Percentiles rank a stretch among this genome's conserved stretches.
These are phyloP conservation scores for Coniochaeta sp. DNA, from an alignment of 2,329 filamentous ascomycete genomes.

Conservation along the genomic window DNA sequence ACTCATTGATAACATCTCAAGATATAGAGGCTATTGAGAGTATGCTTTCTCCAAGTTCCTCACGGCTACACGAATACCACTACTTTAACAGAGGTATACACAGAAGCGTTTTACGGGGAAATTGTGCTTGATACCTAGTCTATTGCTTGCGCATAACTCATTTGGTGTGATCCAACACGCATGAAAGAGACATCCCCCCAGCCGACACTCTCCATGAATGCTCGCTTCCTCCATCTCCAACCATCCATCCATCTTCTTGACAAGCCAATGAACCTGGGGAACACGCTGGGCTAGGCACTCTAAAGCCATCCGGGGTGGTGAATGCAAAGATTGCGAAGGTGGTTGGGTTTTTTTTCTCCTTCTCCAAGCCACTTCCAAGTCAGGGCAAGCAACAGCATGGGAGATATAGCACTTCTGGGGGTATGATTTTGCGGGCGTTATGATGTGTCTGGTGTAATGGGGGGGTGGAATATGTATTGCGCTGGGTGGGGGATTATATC, in stretches of 20 bases:
- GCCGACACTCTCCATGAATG: not conserved
- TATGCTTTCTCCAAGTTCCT: no score
- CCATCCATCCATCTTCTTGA: no score
- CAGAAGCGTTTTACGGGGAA: not conserved
- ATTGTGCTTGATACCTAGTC: not conserved
- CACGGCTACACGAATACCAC: no score
- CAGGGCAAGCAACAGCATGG: not conserved
- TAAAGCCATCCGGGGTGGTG: not conserved
- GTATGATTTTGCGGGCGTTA: no score
- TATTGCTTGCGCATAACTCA: not conserved
- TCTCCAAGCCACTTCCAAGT: not conserved
- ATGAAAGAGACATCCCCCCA: not conserved
- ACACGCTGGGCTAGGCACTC: not conserved
- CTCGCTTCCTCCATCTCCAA: slow-evolving; percentile 4
- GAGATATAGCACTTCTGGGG: not conserved
- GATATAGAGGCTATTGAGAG: no score
- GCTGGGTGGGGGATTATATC: not conserved
- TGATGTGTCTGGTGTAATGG: not conserved
- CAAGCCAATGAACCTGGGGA: not conserved
- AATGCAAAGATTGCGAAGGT: not conserved
- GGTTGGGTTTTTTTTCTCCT: no score
- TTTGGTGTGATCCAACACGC: not conserved
- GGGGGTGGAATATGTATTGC: not conserved
- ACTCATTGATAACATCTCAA: no score
- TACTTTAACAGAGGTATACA: not conserved